Conservation (phyloP, 2,329 filamentous ascomycete genomes). For the Raffaelea ambrosiae region DNA sequence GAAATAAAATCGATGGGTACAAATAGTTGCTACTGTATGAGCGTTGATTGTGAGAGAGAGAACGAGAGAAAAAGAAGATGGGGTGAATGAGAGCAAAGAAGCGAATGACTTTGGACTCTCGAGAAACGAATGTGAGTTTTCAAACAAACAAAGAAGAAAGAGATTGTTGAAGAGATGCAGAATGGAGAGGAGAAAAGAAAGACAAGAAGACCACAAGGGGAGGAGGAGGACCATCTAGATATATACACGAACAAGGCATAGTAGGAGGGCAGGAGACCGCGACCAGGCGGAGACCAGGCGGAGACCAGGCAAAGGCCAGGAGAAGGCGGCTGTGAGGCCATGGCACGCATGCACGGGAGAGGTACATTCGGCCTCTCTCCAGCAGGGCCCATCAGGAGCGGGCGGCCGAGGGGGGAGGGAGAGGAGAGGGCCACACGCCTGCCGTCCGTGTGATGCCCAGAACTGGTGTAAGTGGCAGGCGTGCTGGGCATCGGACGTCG, state of each 20-base stretch:
- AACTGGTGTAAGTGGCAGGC: background rate
- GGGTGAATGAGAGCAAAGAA: slow-evolving; percentile 36
- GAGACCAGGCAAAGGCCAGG: background rate
- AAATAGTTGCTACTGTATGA: slow-evolving; percentile 14
- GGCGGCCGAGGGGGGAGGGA: background rate
- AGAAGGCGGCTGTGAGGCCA: background rate
- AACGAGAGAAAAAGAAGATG: slow-evolving; percentile 15
- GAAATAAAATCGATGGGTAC: background rate
- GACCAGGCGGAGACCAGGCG: too few relatives aligned
- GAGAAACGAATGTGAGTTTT: slow-evolving; percentile 16
- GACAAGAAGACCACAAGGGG: background rate
- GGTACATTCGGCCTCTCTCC: too few relatives aligned
- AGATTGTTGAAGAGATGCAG: background rate
- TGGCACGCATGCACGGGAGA: background rate
- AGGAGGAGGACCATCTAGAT: background rate
- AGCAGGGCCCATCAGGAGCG: too few relatives aligned
- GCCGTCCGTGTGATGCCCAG: background rate
- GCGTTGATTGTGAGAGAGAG: slow-evolving; percentile 18
- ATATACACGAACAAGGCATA: background rate
- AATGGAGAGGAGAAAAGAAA: background rate
- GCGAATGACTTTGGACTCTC: slow-evolving; percentile 47
- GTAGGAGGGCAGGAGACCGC: background rate
- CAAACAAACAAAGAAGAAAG: background rate
- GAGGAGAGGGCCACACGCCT: too few relatives aligned
- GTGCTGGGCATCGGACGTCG: background rate